Base-by-base conservation (phyloP, 2,329 filamentous ascomycete genomes). In the Neonectria faginata region DNA sequence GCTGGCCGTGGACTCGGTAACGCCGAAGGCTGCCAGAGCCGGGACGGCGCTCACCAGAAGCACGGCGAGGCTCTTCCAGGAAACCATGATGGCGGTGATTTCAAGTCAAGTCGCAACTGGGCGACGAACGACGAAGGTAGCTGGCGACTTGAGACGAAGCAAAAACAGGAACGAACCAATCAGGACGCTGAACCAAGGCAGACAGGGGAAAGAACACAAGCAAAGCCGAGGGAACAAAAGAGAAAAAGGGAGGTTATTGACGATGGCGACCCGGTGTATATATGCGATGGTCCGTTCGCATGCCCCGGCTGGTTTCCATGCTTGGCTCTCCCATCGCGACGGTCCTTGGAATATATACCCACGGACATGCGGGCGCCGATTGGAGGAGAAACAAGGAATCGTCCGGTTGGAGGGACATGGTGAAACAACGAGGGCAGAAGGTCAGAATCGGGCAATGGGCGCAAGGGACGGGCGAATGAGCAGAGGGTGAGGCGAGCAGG, bases 1-100 rank as follows among this genome's bases (percentile, higher is more conserved):
- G 66, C 79, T 80, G 62, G 70, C 74, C 41, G 76, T 77, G 3
- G 79, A 79, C 9, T 76, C 76, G 8, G 79, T 82, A 57, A 79
- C 79, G 29, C 80, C 81, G 58, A 84, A 82, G 45, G 81, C 81
- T 62, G 78, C 78, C 53, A 80, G 69, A 52, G 73, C 77, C 31
- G 75, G 71, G 14, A 73, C 70, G 51, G 70, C 68, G 59, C 75
- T 67, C 47, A 61, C 66, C 41, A 74, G 57, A 60, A 76, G 65
- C 45, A 82, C 68, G 44, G 63, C 55, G 39, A 75, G 53, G 53
- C 63, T 67, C 25, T 67, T 73, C 54, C 64, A 70, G 53, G 52
- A 67, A 56, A 74, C 69, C 72, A 74, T 74, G 51, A 42, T 39
- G 61, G 27, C 9, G 36, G 29, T 22, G 39, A 3, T 42, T 44